Conservation (phyloP, 805 yeast genomes). For the Metschnikowia vanudenii region DNA sequence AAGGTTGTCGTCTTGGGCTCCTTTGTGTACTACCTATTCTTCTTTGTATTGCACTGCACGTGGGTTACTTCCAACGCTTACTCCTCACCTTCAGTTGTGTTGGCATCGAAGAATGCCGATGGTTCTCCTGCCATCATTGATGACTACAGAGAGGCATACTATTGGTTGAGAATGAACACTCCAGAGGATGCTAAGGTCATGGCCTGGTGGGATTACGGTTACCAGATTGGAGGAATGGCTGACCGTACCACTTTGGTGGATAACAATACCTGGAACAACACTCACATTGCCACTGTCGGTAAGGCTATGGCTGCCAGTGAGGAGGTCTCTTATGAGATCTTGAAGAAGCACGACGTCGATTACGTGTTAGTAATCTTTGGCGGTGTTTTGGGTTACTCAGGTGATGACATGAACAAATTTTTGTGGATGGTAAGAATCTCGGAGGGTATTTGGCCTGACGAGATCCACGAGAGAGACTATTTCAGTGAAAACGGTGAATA, state of each 20-base stretch:
- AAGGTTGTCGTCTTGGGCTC: conserved; percentile 62
- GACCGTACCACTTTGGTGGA: conserved; percentile 98
- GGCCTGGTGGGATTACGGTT: conserved; percentile 99
- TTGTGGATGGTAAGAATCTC: conserved; percentile 98
- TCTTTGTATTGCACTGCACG: conserved; percentile 91
- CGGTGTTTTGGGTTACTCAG: conserved; percentile 88
- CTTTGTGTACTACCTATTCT: conserved; percentile 68
- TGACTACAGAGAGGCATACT: conserved; percentile 98
- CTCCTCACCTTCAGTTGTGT: conserved; percentile 95
- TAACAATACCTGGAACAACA: conserved; percentile 98
- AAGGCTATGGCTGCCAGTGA: conserved; percentile 94
- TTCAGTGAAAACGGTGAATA: conserved; percentile 88
- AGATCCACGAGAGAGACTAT: conserved; percentile 78
- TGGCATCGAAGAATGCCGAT: conserved; percentile 79
- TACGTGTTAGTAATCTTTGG: conserved; percentile 92
- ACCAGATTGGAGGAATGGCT: conserved; percentile 99
- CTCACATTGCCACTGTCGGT: conserved; percentile 98
- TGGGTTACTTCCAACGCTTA: conserved; percentile 96
- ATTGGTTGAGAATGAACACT: conserved; percentile 98
- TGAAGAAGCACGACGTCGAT: conserved; percentile 91
- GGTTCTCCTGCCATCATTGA: conserved; percentile 85
- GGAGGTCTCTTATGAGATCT: conserved; percentile 82
- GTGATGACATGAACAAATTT: conserved; percentile 95
- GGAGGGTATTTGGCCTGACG: conserved; percentile 99
- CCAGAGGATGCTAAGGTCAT: conserved; percentile 93